These are phyloP conservation scores for Coemansia sp. DNA, from an alignment of 192 early-diverging fungal species.

Conservation along the genomic window DNA sequence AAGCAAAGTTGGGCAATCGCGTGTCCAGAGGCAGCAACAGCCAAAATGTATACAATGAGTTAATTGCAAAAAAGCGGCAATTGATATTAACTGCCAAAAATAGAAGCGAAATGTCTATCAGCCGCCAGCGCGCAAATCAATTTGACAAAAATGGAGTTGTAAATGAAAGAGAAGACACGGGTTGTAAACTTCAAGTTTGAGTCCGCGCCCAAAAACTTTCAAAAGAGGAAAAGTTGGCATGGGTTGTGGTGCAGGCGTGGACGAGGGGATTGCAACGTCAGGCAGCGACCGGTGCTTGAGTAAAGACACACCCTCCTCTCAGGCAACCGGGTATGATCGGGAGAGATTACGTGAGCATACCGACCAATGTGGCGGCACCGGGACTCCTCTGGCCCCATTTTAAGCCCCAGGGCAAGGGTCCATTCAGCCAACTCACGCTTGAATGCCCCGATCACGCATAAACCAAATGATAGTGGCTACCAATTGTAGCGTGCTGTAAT, in stretches of 20 bases:
- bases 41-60: conserved; percentile 3
- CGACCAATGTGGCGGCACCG: not conserved
- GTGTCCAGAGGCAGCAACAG: not conserved
- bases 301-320: not conserved
- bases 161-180: conserved; percentile 11
- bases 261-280: not conserved
- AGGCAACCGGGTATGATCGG: not conserved
- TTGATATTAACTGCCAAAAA: conserved; percentile 7
- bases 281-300: too few species aligned
- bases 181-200: not conserved
- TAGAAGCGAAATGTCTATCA: conserved; percentile 5
- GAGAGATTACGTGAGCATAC: not conserved
- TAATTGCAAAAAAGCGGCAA: conserved; percentile 1
- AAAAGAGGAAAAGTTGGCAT: not conserved
- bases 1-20: not conserved
- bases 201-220: not conserved
- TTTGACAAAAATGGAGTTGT: conserved; percentile 4
- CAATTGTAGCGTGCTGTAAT: conserved; percentile 1
- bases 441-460: conserved; percentile 6
- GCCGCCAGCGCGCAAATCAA: conserved; percentile 11
- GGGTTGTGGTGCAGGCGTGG: not conserved
- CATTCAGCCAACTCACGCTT: not conserved
- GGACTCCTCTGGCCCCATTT: not conserved
- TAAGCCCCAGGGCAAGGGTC: not conserved
- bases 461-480: not conserved